Evolutionary conservation across 495 filamentous ascomycete genomes (phyloP).

Genomic region (Talaromyces borbonicus): DNA sequence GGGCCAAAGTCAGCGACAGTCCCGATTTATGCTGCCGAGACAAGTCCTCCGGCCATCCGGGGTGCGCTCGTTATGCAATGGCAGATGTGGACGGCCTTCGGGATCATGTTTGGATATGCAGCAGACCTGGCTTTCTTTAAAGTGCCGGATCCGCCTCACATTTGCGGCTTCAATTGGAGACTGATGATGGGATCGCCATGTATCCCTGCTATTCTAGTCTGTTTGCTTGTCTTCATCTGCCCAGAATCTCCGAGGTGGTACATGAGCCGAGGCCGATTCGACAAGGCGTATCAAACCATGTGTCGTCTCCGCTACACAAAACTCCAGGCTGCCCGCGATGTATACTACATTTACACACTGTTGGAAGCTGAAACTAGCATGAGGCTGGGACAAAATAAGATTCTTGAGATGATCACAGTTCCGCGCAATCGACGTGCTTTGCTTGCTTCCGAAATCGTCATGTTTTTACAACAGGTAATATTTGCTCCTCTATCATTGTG

Average conservation of each 20-base stretch:
- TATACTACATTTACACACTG: slow-evolving; percentile 71
- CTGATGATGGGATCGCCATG: slow-evolving; percentile 76
- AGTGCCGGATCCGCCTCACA: slow-evolving; percentile 42
- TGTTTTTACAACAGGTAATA: slow-evolving; percentile 77
- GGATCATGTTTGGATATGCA: slow-evolving; percentile 69
- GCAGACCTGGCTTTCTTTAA: slow-evolving; percentile 64
- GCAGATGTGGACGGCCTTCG: slow-evolving; percentile 85
- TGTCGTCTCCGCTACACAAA: slow-evolving; percentile 56
- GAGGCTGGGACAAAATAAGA: slow-evolving; percentile 48
- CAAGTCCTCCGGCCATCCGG: slow-evolving; percentile 58
- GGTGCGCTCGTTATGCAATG: slow-evolving; percentile 74
- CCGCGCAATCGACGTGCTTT: slow-evolving; percentile 73
- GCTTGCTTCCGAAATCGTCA: slow-evolving; percentile 64
- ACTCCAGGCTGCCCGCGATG: slow-evolving; percentile 69
- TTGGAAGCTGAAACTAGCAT: slow-evolving; percentile 57
- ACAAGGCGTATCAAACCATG: slow-evolving; percentile 57
- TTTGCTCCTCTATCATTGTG: not conserved
- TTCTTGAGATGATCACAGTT: slow-evolving; percentile 61
- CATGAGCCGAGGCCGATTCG: slow-evolving; percentile 57
- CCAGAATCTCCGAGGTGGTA: slow-evolving; percentile 76
- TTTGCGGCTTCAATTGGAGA: slow-evolving; percentile 66
- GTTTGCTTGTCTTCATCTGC: slow-evolving; percentile 58
- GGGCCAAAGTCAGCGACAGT: slow-evolving; percentile 75
- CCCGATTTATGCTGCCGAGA: slow-evolving; percentile 72
- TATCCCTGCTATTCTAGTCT: slow-evolving; percentile 63